Percentiles rank a stretch among this genome's conserved stretches.
Conservation (phyloP, 768 basidiomycete genomes). For the Coprinopsis marcescibilis region DNA sequence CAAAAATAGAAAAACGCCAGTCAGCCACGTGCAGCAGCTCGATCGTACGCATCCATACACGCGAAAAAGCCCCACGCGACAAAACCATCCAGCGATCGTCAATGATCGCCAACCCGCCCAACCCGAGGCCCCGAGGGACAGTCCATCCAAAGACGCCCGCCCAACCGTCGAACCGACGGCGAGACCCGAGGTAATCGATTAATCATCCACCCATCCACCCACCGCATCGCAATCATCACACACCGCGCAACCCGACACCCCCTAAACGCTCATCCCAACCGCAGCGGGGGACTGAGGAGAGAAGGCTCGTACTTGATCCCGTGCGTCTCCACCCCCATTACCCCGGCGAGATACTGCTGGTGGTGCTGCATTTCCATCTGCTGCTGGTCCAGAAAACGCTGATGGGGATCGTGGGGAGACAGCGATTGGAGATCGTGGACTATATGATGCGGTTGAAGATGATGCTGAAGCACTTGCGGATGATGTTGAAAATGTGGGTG, state of each 20-base stretch:
- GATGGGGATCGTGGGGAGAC: slow-evolving; percentile 1
- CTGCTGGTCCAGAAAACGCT: neutral
- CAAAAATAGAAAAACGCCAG: too few species aligned
- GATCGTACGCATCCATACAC: too few species aligned
- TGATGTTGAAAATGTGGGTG: slow-evolving; percentile 26
- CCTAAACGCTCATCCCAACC: neutral
- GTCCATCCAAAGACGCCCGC: too few species aligned
- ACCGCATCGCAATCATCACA: neutral
- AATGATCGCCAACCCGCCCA: too few species aligned
- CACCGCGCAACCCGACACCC: neutral
- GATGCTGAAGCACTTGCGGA: slow-evolving; percentile 14
- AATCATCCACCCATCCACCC: too few species aligned
- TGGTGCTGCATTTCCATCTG: neutral
- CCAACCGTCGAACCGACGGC: too few species aligned
- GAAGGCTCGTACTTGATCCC: slow-evolving; percentile 6
- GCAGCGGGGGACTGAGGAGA: slow-evolving; percentile 2
- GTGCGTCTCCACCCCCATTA: neutral
- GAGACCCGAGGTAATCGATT: too few species aligned
- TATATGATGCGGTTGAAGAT: slow-evolving; percentile 4
- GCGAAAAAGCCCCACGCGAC: too few species aligned
- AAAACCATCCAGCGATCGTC: too few species aligned
- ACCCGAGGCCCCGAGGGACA: too few species aligned
- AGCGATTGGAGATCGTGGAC: slow-evolving; percentile 5
- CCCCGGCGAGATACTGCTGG: neutral
- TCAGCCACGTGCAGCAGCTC: too few species aligned